Evolutionary conservation across 2,329 filamentous ascomycete species (phyloP).

Genomic region (Diaporthe capsici): DNA sequence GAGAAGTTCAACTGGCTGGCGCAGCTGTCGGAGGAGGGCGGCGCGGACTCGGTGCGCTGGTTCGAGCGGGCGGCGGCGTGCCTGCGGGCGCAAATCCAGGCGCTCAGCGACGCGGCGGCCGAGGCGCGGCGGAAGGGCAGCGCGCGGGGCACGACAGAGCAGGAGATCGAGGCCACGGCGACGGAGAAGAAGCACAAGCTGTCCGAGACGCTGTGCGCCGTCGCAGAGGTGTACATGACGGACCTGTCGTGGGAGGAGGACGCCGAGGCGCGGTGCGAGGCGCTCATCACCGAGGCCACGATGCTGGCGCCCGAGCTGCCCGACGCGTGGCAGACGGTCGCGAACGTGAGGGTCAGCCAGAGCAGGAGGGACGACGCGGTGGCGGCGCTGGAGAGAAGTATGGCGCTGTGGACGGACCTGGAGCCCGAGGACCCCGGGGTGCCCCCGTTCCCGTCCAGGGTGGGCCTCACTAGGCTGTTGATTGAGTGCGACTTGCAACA

Average conservation of each 20-base stretch:
- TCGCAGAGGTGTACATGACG: constrained; percentile 99
- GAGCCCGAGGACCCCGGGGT: constrained; percentile 79
- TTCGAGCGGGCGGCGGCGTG: constrained; percentile 79
- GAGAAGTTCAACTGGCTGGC: constrained; percentile 97
- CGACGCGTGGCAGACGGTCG: constrained; percentile 95
- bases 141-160: constrained; percentile 51
- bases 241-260: constrained; percentile 94
- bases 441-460: constrained; percentile 88
- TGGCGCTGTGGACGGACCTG: constrained; percentile 86
- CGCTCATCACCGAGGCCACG: constrained; percentile 90
- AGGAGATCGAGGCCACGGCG: constrained; percentile 74
- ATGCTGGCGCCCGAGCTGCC: constrained; percentile 84
- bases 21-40: constrained; percentile 83
- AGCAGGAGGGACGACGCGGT: constrained; percentile 82
- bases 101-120: constrained; percentile 62
- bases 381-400: constrained; percentile 82
- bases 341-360: constrained; percentile 94
- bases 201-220: constrained; percentile 91
- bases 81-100: constrained; percentile 79
- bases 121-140: constrained; percentile 54
- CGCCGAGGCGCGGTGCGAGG: constrained; percentile 89
- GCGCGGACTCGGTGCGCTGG: constrained; percentile 75
- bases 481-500: constrained; percentile 92
- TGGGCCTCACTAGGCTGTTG: constrained; percentile 86
- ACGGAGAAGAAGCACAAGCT: constrained; percentile 84